Percentiles rank a stretch among this genome's conserved stretches.
Evolutionary conservation across 2,329 filamentous ascomycete genomes (phyloP).

Genomic region (Alternaria sp.): DNA sequence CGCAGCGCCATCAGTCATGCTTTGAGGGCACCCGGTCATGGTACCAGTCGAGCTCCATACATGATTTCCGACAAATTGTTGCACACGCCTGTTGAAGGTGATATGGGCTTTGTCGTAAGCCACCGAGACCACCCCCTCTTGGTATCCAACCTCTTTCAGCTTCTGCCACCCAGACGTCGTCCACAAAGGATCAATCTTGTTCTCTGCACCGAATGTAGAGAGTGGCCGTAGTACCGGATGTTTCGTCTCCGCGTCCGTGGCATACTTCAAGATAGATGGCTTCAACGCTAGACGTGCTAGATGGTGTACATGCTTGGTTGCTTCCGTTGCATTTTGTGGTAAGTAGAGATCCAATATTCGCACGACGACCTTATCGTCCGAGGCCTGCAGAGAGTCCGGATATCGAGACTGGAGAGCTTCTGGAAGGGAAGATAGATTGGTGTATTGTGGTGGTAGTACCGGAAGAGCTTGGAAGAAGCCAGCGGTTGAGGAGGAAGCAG

Average conservation of each 20-base stretch:
- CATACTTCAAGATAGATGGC: slow-evolving; percentile 28
- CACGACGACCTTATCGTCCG: slow-evolving; percentile 34
- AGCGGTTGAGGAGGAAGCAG: slow-evolving; percentile 36
- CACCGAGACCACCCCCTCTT: slow-evolving; percentile 66
- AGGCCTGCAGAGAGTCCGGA: background rate
- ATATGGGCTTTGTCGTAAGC: slow-evolving; percentile 65
- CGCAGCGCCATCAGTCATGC: slow-evolving; percentile 70
- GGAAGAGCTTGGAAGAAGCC: slow-evolving; percentile 46
- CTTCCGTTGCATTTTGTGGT: slow-evolving; percentile 15
- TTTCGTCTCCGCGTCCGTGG: slow-evolving; percentile 72
- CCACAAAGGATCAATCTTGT: slow-evolving; percentile 64
- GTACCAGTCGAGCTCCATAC: slow-evolving; percentile 68
- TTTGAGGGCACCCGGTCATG: slow-evolving; percentile 70
- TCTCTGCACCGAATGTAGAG: slow-evolving; percentile 67
- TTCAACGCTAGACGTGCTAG: slow-evolving; percentile 31
- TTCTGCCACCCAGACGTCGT: slow-evolving; percentile 72
- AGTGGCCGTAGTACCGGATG: slow-evolving; percentile 68
- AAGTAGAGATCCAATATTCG: slow-evolving; percentile 39
- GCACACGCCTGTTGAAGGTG: slow-evolving; percentile 62
- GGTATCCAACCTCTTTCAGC: slow-evolving; percentile 66
- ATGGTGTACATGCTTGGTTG: slow-evolving; percentile 28
- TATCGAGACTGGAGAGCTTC: background rate
- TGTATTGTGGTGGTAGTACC: slow-evolving; percentile 37
- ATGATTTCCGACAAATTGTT: slow-evolving; percentile 68
- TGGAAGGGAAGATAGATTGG: slow-evolving; percentile 10